Percentiles rank a stretch among this genome's conserved stretches.
phyloP scores from a whole-genome alignment of 106 monocot genomes.

The Phalaenopsis aphrodite region DNA sequence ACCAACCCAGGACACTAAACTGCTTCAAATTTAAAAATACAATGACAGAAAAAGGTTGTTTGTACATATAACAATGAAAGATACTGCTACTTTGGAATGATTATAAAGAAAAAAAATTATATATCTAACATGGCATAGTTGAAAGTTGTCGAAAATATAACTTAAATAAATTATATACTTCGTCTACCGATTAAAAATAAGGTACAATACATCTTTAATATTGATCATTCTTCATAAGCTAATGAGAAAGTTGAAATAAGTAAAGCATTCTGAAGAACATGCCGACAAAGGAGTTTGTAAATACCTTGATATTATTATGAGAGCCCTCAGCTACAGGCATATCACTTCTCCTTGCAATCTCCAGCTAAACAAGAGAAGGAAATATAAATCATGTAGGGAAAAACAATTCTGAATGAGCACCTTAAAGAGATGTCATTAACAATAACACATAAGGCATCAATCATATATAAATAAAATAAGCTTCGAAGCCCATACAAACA shows the following conservation, averaged over 20 bases:
- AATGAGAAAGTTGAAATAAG: not conserved
- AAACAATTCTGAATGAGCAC: not conserved
- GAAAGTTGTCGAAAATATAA: not conserved
- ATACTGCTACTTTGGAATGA: not conserved
- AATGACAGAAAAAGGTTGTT: not conserved
- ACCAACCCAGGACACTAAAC: not conserved
- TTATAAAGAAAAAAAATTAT: not conserved
- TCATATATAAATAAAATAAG: not conserved
- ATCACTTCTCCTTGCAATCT: conserved; percentile 77
- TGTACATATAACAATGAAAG: not conserved
- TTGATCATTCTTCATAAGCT: not conserved
- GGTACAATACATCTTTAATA: not conserved
- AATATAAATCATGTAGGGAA: not conserved
- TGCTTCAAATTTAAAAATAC: not conserved
- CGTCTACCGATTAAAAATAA: not conserved
- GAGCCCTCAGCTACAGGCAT: conserved; percentile 97
- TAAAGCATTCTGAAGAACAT: not conserved
- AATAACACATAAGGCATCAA: not conserved
- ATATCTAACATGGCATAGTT: not conserved
- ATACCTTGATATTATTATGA: conserved; percentile 79
- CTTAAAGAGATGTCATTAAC: not conserved
- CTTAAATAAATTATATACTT: not conserved
- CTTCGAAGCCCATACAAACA: not conserved
- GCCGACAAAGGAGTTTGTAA: conserved; percentile 8
- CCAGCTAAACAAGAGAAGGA: conserved; percentile 42